Base-by-base conservation (phyloP, 306 rosid genomes). In the Herpetospermum pedunculosum region DNA sequence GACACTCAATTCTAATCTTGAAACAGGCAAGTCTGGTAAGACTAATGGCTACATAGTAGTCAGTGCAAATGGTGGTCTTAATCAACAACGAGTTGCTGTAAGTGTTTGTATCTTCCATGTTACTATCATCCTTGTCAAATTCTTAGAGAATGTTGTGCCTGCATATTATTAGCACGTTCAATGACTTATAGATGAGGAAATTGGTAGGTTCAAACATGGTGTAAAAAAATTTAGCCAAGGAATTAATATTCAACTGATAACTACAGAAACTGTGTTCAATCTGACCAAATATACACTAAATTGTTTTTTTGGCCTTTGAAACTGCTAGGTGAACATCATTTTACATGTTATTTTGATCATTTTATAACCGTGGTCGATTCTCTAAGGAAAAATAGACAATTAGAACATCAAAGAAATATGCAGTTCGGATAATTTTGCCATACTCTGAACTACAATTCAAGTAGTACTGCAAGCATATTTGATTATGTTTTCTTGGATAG, bases 41-140 rank as follows among this genome's bases (percentile, higher is more conserved):
- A 83, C 72, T 76, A 94, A 94, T 76, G 99, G 99, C 79, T 91
- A 91, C 85, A 85, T 94, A 60, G 47, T 88, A 48, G 84, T 91
- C 78, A 91, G 99, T 79, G 97, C 99, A 68, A 94, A 91, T 79
- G 99, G 99, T 3, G 99, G 99, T 60, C 99, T 94, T 68, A 94
- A 94, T 83, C 99, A 94, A 82, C 99, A 94, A 76, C 84, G 97
- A 77, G 99, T 94, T 65, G 99, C 99, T 43, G 99, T 94, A 81
- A 85, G 97, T 84, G 80, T 73, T 41, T 72, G 80, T 67, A 25
- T 41, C 76, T 73, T 73, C 54, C 34, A 49, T 55, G 53, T 40
- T 40, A 53, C 25, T 54, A 52, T 53, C 40, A 54, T 54, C 35
- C 67, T 57, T 8, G 6, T 41, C 11, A 64, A 38, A 64, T 38